These are phyloP conservation scores for Taiwanofungus camphoratus DNA, from an alignment of 1,284 basidiomycete genomes.

Conservation along the genomic window DNA sequence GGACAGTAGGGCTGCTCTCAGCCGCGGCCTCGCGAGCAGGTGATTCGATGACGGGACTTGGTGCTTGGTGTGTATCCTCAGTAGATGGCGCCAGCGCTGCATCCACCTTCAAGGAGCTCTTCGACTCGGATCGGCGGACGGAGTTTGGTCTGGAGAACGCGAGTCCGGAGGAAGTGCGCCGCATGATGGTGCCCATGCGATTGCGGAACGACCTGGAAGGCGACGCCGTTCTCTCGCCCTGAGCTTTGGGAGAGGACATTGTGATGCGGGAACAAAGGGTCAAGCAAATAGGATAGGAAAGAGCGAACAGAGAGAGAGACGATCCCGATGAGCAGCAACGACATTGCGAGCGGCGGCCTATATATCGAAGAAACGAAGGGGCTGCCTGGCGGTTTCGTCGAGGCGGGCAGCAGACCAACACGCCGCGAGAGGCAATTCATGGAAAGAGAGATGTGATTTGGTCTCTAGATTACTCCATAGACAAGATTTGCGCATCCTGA, in stretches of 20 bases:
- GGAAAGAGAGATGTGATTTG: constrained; percentile 20
- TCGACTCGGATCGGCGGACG: constrained; percentile 23
- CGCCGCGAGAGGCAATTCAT: constrained; percentile 15
- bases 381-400: constrained; percentile 27
- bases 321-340: constrained; percentile 14
- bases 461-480: constrained; percentile 12
- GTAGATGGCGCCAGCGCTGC: constrained; percentile 14
- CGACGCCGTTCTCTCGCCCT: constrained; percentile 14
- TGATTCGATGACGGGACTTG: constrained; percentile 24
- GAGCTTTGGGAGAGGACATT: not conserved
- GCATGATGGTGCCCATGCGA: constrained; percentile 39
- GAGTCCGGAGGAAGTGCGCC: constrained; percentile 45
- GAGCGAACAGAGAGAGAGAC: constrained; percentile 13
- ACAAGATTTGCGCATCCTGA: constrained; percentile 7
- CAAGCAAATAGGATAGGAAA: constrained; percentile 4
- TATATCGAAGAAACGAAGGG: constrained; percentile 19
- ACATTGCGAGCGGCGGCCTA: constrained; percentile 12
- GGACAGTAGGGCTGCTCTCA: constrained; percentile 3
- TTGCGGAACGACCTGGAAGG: constrained; percentile 25
- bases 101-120: constrained; percentile 23
- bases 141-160: constrained; percentile 31
- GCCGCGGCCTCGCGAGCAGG: constrained; percentile 22
- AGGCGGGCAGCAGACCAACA: constrained; percentile 22
- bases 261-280: not conserved
- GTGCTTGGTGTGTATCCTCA: constrained; percentile 11